Evolutionary conservation across 164 flowering plant species (phyloP).

Genomic region (Aristolochia fimbriata): DNA sequence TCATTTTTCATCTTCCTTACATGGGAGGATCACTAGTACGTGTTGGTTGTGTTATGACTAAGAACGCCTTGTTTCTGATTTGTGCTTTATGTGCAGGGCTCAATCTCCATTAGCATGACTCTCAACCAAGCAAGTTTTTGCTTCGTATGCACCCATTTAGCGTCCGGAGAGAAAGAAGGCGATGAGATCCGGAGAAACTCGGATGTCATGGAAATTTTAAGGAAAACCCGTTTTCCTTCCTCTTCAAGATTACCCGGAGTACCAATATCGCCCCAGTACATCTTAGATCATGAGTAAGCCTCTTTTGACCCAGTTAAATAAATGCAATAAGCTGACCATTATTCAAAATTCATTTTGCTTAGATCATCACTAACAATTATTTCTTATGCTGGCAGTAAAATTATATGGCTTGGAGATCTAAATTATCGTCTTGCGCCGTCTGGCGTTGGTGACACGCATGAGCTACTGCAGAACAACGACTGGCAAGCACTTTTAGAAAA

Average conservation of each 20-base stretch:
- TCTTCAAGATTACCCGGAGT: slow-evolving; percentile 18
- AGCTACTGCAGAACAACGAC: slow-evolving; percentile 43
- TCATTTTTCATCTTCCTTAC: no score
- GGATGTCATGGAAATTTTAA: slow-evolving; percentile 67
- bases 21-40: no score
- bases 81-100: slow-evolving; percentile 37
- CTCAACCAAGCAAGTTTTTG: slow-evolving; percentile 52
- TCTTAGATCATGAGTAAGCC: slow-evolving; percentile 42
- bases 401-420: slow-evolving; percentile 87
- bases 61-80: no score
- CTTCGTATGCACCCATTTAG: slow-evolving; percentile 80
- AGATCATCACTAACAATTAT: background rate
- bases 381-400: slow-evolving; percentile 29
- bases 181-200: slow-evolving; percentile 60
- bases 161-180: slow-evolving; percentile 83
- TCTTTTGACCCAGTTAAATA: no score
- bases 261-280: slow-evolving; percentile 34
- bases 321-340: no score
- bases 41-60: no score
- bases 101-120: slow-evolving; percentile 78
- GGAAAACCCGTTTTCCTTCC: slow-evolving; percentile 54
- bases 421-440: slow-evolving; percentile 62
- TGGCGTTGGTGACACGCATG: slow-evolving; percentile 26
- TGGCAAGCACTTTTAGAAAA: slow-evolving; percentile 73
- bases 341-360: background rate